Evolutionary conservation across 169 alveolate species (phyloP).

Genomic region (Plasmodium vivax): DNA sequence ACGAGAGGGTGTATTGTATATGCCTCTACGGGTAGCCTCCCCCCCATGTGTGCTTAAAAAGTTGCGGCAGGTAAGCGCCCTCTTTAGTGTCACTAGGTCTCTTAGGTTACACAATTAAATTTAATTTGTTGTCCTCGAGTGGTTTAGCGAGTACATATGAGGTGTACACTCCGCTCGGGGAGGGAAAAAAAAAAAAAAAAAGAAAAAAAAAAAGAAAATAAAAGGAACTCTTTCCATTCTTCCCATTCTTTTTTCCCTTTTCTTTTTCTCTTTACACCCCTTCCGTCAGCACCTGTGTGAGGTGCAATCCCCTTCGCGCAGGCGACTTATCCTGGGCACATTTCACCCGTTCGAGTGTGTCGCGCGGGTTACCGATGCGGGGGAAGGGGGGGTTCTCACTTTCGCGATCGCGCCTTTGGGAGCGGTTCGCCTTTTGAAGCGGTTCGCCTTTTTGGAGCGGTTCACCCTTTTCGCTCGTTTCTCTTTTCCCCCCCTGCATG

Average conservation of each 20-base stretch:
- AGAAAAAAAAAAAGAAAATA: not conserved
- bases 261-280: not conserved
- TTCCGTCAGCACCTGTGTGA: not conserved
- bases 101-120: not conserved
- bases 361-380: not conserved
- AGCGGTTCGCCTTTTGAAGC: not conserved
- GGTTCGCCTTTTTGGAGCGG: not conserved
- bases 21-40: not conserved
- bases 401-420: not conserved
- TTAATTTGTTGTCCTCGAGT: not conserved
- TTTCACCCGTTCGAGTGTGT: not conserved
- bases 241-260: not conserved
- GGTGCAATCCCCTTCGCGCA: not conserved
- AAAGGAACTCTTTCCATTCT: no score
- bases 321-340: not conserved
- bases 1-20: not conserved
- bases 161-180: not conserved
- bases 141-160: not conserved
- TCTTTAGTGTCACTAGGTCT: not conserved
- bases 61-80: not conserved
- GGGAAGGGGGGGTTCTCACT: not conserved
- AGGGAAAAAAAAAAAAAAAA: not conserved
- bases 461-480: not conserved
- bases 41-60: not conserved
- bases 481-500: not conserved